A percentile compares a stretch with the other conserved stretches of the same genome.
These are phyloP conservation scores for Leccinellum rugosiceps DNA, from an alignment of 768 basidiomycete genomes.

Conservation along the genomic window DNA sequence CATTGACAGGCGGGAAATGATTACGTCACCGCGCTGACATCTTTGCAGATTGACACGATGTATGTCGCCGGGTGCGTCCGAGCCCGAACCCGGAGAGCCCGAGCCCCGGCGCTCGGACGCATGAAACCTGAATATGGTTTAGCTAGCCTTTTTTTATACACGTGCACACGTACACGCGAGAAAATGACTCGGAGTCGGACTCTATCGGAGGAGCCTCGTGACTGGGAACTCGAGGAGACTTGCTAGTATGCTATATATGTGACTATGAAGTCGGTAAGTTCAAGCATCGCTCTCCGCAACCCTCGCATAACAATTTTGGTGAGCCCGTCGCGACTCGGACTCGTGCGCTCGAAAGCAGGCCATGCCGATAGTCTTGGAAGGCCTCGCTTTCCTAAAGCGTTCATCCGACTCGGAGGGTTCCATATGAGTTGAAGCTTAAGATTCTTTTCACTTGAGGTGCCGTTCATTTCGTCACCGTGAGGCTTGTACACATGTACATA, in stretches of 20 bases:
- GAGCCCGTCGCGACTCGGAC: too few species aligned
- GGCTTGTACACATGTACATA: too few species aligned
- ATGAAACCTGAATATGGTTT: background rate
- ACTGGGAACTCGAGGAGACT: too few species aligned
- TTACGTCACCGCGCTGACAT: background rate
- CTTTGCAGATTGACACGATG: background rate
- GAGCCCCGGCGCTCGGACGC: background rate
- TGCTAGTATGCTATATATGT: too few species aligned
- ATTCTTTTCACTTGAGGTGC: background rate
- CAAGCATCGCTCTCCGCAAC: background rate
- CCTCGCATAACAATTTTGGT: too few species aligned
- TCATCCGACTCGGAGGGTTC: background rate
- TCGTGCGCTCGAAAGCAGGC: too few species aligned
- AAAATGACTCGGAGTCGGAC: background rate
- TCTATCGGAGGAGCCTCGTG: too few species aligned
- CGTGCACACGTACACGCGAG: background rate
- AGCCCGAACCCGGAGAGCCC: background rate
- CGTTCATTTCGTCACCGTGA: background rate
- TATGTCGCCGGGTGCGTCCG: background rate
- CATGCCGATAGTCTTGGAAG: background rate
- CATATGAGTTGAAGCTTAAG: background rate
- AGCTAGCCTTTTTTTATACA: background rate
- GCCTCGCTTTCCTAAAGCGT: background rate
- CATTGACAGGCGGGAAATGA: background rate
- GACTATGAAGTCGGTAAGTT: background rate